Base-by-base conservation (phyloP, 139 green algal genomes). In the Chlorella sp. region DNA sequence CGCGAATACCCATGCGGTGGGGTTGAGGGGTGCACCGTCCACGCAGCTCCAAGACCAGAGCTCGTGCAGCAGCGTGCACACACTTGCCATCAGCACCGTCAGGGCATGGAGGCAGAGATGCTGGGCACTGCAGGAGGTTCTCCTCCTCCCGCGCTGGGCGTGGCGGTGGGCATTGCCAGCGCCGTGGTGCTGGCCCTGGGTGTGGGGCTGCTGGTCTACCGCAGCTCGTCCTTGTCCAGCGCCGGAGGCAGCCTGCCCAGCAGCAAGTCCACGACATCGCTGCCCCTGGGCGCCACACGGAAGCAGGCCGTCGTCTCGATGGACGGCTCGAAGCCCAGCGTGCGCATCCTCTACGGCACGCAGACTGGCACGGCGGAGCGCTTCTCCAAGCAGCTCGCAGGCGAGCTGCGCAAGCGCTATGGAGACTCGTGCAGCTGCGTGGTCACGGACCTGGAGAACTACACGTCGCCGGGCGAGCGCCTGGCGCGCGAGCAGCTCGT, bases 301-400 rank as follows among this genome's bases (percentile, higher is more conserved):
- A n/a, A n/a, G n/a, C n/a, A n/a, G n/a, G n/a, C n/a, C n/a, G n/a
- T n/a, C n/a, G 67, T 10, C 26, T 17, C 0, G 78, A 85, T n/a
- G 31, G 71, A 85, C 30, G 49, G 35, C n/a, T 71, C 22, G 68
- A 82, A 82, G 66, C 83, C 83, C 0, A n/a, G 42, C 22, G 74
- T 84, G 1, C 70, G 84, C 26, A 73, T 89, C 17, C 78, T 89
- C 2, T 89, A 79, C 49, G 84, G 84, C 31, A 89, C 84, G n/a
- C 80, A 85, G 42, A 83, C 78, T 14, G 78, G 78, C 33, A 80
- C 74, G 1, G 87, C 92, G 1, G 93, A 97, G 83, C 80, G 91
- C 26, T 97, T 97, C 69, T 78, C 85, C 64, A 97, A 96, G 77
- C 85, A 92, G 70, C 77, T 96, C 1, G 76, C 62, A 32, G 83